A percentile compares a stretch with the other conserved stretches of the same genome.
phyloP scores from a whole-genome alignment of 208 protist genomes.

The Tritrichomonas foetus region DNA sequence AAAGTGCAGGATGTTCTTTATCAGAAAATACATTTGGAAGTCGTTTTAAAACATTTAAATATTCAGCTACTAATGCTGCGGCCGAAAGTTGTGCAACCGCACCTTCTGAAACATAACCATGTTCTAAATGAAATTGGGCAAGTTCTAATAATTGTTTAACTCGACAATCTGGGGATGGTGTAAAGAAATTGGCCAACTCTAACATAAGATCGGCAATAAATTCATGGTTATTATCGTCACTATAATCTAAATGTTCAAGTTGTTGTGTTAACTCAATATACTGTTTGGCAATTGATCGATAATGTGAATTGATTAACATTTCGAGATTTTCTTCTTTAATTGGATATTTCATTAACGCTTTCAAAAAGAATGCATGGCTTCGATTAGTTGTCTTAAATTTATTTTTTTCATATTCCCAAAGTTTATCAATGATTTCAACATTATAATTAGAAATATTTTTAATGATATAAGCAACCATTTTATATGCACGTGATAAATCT shows the following conservation, averaged over 20 bases:
- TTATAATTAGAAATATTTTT: not conserved
- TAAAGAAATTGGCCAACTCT: not conserved
- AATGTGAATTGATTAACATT: not conserved
- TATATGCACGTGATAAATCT: not conserved
- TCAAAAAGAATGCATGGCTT: not conserved
- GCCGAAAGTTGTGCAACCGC: not conserved
- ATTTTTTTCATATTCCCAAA: not conserved
- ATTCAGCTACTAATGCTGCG: conserved; percentile 14
- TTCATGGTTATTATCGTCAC: not conserved
- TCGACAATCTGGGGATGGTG: not conserved
- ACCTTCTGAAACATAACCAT: not conserved
- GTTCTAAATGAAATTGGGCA: not conserved
- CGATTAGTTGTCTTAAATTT: not conserved
- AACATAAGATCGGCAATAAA: not conserved
- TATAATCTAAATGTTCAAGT: not conserved
- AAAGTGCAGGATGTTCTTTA: not conserved
- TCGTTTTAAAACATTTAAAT: not conserved
- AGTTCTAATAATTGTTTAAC: not conserved
- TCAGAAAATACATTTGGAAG: not conserved
- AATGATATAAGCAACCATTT: not conserved
- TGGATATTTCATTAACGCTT: not conserved
- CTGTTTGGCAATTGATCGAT: not conserved
- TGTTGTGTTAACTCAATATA: not conserved
- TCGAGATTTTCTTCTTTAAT: not conserved
- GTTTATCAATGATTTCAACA: not conserved